Evolutionary conservation across 768 basidiomycete genomes (phyloP), one percentile per base, ranked within the genome.

Genomic region (Pulveroboletus sp.): DNA sequence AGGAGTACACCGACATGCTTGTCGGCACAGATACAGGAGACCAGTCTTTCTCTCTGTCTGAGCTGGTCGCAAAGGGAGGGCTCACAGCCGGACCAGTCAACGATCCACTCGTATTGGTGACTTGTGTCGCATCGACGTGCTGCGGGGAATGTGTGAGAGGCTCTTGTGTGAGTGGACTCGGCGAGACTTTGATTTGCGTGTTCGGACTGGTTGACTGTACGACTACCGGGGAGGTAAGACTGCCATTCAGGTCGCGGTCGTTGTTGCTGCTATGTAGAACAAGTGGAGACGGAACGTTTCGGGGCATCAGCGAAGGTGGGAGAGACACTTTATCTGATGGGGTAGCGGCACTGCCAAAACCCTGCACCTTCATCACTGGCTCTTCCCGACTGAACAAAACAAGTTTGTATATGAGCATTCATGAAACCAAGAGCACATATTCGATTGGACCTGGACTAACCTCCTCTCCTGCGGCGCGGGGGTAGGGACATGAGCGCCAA

Each of bases 161-260:
- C 1, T 61, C 64, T 37, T 67, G 69, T 0, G 67, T 54, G 14
- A 76, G 58, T 0, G 75, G 74, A 39, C 73, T 75, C 1, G 67
- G 63, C 10, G 73, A 71, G 2, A 71, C 58, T 28, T 67, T 72
- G 15, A 46, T 2, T 3, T 27, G 57, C 10, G 30, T 21, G 41
- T 67, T 35, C 28, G 60, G 6, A 75, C 74, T 7, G 73, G 72
- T 30, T 69, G 80, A 35, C 74, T 75, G 24, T 70, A 46, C 15
- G 9, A 41, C 17, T 9, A 41, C 21, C 9, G 53, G 49, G 24
- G 60, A 57, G 4, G 32, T 28, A 1, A 54, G 45, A 21, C 9
- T 35, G 17, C 46, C 32, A 7, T 45, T 50, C 5, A 17, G 44
- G 15, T 49, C 50, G 5, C 37, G 55, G 24, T 41, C 55, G 27